Evolutionary conservation across 2,329 filamentous ascomycete species (phyloP), one percentile per base, ranked within the genome.

Genomic region (Fusarium anguioides): DNA sequence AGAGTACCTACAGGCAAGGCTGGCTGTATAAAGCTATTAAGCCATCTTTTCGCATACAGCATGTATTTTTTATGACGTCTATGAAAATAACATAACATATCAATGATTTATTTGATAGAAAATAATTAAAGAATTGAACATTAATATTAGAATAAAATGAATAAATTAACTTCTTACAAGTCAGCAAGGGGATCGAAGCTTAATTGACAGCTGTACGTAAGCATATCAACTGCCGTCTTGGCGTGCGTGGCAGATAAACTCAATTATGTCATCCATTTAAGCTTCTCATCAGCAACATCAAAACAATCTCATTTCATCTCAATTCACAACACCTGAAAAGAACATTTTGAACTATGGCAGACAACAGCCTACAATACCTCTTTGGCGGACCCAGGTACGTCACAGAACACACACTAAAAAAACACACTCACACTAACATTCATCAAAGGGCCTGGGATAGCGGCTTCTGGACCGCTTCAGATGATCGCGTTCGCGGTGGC

Each of bases 401-500:
- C 8, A 9, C 42, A 21, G 3, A 26, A 39, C 9, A 29, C 24
- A 15, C 15, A 8, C 3, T 21, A 39, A 17, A n/a, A 10, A 40
- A 10, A 11, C 14, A 18, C 6, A 39, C 5, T 9, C 21, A 40
- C 11, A 50, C 62, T 67, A 47, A 71, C 45, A 39, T 36, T 12
- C 14, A 17, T 45, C 7, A 49, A 90, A 62, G 87, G 59, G 81
- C 81, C 21, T 92, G 90, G 89, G 77, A 82, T 21, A 74, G 82
- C 2, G 75, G 79, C 48, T 83, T 87, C 65, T 95, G 91, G 91
- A 89, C 85, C 9, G 81, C 87, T 15, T 89, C 87, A 51, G 91
- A 95, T 76, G 92, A 95, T 77, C 83, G 88, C 27, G 91, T 95
- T n/a, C 88, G 92, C 41, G 91, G 91, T 59, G 92, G 92, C 48